Base-by-base conservation (phyloP, 2,329 filamentous ascomycete species). In the Chrysoporthe puriensis region DNA sequence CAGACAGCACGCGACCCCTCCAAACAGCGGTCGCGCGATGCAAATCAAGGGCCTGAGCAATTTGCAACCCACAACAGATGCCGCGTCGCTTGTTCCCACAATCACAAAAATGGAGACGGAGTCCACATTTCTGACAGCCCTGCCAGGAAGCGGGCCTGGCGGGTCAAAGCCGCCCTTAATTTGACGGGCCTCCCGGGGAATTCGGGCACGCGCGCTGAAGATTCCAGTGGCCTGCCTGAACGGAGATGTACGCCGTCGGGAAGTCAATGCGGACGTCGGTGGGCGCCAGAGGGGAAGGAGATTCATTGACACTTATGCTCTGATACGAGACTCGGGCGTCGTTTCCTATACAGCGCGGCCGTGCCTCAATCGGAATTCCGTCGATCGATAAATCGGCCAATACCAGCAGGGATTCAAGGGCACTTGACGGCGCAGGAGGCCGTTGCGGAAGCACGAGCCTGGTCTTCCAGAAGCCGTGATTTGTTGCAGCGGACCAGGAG, bases 181-280 rank as follows among this genome's bases (percentile, higher is more conserved):
- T 68, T 68, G 68, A 64, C 68, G 68, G 68, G 62, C 62, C 62
- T 66, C 59, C 68, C 68, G 68, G 67, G 59, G 62, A 50, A 65
- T 16, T 43, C 36, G 44, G 57, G 40, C 57, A 43, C 57, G 52
- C 26, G 14, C 21, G 52, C 21, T 58, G 40, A 34, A 36, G 43
- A 21, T 32, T 54, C 32, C 50, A 54, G n/a, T 21, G 21, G 50
- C 50, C n/a, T 26, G 21, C 26, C 7, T 16, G 21, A 54, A 16
- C 32, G 21, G 50, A 54, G 50, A 54, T 21, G 11, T 54, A 34
- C 21, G 50, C 50, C 50, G 32, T 34, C 16, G 21, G 21, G 57
- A 14, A 26, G 18, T 44, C 40, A 52, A n/a, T 54, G 50, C 50
- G 50, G 21, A 54, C 32, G 50, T 21, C 50, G 26, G 26, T 32